Base-by-base conservation (phyloP, 306 rosid species). In the Pyrus pyrifolia region DNA sequence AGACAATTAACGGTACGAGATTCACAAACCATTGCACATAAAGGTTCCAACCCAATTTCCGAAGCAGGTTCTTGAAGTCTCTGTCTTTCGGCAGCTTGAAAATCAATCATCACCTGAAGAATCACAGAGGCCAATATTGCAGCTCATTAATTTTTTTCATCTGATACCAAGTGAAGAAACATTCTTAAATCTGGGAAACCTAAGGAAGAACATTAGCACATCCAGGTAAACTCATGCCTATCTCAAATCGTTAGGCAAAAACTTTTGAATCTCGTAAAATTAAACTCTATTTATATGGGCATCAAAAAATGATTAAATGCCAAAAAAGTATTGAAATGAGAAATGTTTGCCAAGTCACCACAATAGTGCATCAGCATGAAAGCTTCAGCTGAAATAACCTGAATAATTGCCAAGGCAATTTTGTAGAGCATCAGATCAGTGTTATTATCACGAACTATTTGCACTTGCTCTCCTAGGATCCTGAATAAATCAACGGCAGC, bases 401-500 rank as follows among this genome's bases (percentile, higher is more conserved):
- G 97, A 88, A 95, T 95, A 76, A 93, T 90, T 87, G 97, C 96
- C 85, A 90, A 83, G 61, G 97, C 88, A 80, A 92, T 92, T 85
- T 97, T 88, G 91, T 95, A 92, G 33, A 95, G 85, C 97, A 95
- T 92, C 87, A 95, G 81, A 81, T 95, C 97, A 2, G 99, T 92
- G 86, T 97, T 95, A 81, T 95, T 95, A 61, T 95, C 99, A 53
- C 97, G 97, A 81, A 95, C 99, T 80, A 90, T 92, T 87, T 95
- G 97, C 73, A 95, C 90, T 82, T 95, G 99, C 90, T 95, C 99
- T 77, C 96, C 99, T 22, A 95, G 96, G 83, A 95, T 95, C 86
- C 97, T 86, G 91, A 95, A 95, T 74, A 95, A 85, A 87, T 95
- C 99, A 83, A 92, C 97, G 79, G 99, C 97, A 60, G 97, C 99